phyloP scores from a whole-genome alignment of 805 yeast genomes.

The Nematodospora valgi region DNA sequence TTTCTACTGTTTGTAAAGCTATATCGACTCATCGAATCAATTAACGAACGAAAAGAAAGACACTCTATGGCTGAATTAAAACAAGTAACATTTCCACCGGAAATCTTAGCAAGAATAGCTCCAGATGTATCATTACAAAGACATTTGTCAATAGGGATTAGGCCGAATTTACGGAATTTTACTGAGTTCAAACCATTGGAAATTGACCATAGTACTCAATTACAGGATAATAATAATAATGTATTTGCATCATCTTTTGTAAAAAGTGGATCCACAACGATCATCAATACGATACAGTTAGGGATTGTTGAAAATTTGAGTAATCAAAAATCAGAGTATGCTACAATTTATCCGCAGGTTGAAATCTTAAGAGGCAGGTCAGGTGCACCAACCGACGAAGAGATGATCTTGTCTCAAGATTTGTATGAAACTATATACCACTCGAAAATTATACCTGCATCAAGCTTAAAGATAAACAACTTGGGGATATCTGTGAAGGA shows the following conservation, averaged over 20 bases:
- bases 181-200: slow-evolving; percentile 66
- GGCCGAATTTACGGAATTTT: slow-evolving; percentile 71
- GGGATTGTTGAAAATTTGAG: slow-evolving; percentile 54
- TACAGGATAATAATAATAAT: slow-evolving; percentile 24
- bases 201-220: slow-evolving; percentile 35
- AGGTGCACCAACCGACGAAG: slow-evolving; percentile 86
- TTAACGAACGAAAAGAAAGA: no score
- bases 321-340: slow-evolving; percentile 14
- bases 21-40: no score
- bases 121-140: slow-evolving; percentile 82
- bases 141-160: slow-evolving; percentile 67
- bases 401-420: slow-evolving; percentile 67
- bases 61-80: slow-evolving; percentile 13
- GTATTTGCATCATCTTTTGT: slow-evolving; percentile 66
- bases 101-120: slow-evolving; percentile 75
- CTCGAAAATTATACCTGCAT: slow-evolving; percentile 48
- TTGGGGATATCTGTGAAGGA: slow-evolving; percentile 17
- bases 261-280: slow-evolving; percentile 68
- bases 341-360: slow-evolving; percentile 64
- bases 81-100: slow-evolving; percentile 67
- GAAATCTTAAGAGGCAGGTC: slow-evolving; percentile 69
- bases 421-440: slow-evolving; percentile 59
- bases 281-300: slow-evolving; percentile 68
- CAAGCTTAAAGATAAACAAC: slow-evolving; percentile 16
- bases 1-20: not conserved